Evolutionary conservation across 176 grass and related monocot species (phyloP).

Genomic region (Pharus latifolius): DNA sequence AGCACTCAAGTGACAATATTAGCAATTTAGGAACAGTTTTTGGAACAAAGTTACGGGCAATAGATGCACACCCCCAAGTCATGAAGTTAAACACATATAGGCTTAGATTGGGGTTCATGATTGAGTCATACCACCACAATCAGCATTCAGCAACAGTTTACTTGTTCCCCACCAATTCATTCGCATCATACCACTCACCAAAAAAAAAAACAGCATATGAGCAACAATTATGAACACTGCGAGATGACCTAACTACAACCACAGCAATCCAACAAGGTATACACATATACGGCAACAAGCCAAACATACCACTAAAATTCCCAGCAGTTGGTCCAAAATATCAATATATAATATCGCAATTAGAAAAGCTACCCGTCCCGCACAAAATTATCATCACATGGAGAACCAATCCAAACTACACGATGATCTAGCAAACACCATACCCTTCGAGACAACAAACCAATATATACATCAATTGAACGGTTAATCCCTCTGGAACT

Average conservation of each 20-base stretch:
- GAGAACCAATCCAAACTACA: background rate
- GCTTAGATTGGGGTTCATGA: background rate
- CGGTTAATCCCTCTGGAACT: too few species aligned
- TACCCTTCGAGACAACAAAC: too few species aligned
- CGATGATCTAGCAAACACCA: constrained; percentile 1
- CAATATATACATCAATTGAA: too few species aligned
- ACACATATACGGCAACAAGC: background rate
- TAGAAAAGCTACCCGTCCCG: background rate
- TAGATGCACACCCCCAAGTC: background rate
- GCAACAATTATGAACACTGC: background rate
- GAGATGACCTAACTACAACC: background rate
- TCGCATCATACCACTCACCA: background rate
- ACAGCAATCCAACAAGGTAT: background rate
- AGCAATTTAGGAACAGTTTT: background rate
- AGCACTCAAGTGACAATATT: background rate
- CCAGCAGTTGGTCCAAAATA: too few species aligned
- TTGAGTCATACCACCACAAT: too few species aligned
- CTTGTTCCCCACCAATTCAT: background rate
- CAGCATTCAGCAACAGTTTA: too few species aligned
- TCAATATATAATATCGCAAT: too few species aligned
- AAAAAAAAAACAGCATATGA: background rate
- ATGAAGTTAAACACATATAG: background rate
- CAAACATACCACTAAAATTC: too few species aligned
- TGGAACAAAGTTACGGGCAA: background rate
- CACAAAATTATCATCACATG: background rate